Percentiles rank a stretch among this genome's conserved stretches.
phyloP scores from a whole-genome alignment of 345 rosid species.

The Zanthoxylum bungeanum region DNA sequence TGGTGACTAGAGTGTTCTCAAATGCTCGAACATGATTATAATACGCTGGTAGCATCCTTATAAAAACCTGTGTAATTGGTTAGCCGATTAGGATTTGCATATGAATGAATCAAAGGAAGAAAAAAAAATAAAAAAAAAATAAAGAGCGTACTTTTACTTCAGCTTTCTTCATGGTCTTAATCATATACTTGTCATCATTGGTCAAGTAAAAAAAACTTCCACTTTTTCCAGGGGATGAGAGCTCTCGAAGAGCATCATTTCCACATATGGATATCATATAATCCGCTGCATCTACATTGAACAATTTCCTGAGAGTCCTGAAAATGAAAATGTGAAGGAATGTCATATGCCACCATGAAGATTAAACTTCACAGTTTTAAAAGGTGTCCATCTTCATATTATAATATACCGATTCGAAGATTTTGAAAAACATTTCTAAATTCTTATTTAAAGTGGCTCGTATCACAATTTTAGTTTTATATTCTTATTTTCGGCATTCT shows the following conservation, averaged over 20 bases:
- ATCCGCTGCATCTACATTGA: slow-evolving; percentile 91
- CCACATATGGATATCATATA: slow-evolving; percentile 97
- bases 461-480: too few relatives aligned
- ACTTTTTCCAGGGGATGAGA: slow-evolving; percentile 98
- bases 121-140: too few relatives aligned
- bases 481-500: too few relatives aligned
- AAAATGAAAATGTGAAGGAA: slow-evolving; percentile 8
- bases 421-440: too few relatives aligned
- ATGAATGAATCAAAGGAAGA: neutral
- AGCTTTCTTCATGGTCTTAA: slow-evolving; percentile 94
- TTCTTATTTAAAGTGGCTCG: too few relatives aligned
- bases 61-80: slow-evolving; percentile 60
- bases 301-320: slow-evolving; percentile 94
- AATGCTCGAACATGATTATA: slow-evolving; percentile 88
- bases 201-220: slow-evolving; percentile 96
- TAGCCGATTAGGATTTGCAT: too few relatives aligned
- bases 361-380: neutral
- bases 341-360: slow-evolving; percentile 10
- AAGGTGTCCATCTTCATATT: too few relatives aligned
- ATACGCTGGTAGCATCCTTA: slow-evolving; percentile 95
- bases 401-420: too few relatives aligned
- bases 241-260: slow-evolving; percentile 92
- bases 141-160: slow-evolving; percentile 71
- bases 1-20: slow-evolving; percentile 91
- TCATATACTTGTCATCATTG: slow-evolving; percentile 92